Evolutionary conservation across 2,329 filamentous ascomycete species (phyloP), one percentile per base, ranked within the genome.

Genomic region (Monilinia fructigena): DNA sequence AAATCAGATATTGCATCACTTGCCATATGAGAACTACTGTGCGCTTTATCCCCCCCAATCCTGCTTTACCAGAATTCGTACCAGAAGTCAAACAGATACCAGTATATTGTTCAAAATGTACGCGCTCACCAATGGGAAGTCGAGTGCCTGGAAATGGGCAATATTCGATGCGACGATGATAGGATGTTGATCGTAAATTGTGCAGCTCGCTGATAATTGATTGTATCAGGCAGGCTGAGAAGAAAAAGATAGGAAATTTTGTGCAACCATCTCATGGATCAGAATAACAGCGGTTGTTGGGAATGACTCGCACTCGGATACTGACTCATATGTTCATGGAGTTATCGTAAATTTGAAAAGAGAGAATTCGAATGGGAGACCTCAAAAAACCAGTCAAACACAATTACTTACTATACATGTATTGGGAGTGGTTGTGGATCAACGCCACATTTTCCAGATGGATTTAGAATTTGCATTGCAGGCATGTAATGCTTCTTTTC

Each of bases 51-150:
- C 62, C 62, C 23, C 38, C 55, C 20, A 65, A 23, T 6, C 45
- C 55, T 3, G 20, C 35, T 31, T 18, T 20, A n/a, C 50, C 47
- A 61, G 8, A 18, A 23, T 53, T 59, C 12, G 38, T 56, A 40
- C 47, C 55, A 20, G 62, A 64, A 58, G 53, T 56, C 40, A 64
- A 48, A 50, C 62, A 64, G 18, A 48, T 64, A 50, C 62, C 53
- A 4, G 62, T 42, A 26, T 47, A 55, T 26, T 64, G 62, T 31
- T 38, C 38, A 2, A 47, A 64, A 50, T 64, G 62, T 10, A 50
- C 45, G 3, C 11, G 14, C 38, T 3, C n/a, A 1, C 45, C 58
- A 3, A 38, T 18, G 4, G 31, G 35, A 26, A 61, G 38, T 40
- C n/a, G 28, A 50, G 31, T 40, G 31, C 45, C 58, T 38, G 38